Conservation (phyloP, 2,329 filamentous ascomycete species). For the Colletotrichum agaves region DNA sequence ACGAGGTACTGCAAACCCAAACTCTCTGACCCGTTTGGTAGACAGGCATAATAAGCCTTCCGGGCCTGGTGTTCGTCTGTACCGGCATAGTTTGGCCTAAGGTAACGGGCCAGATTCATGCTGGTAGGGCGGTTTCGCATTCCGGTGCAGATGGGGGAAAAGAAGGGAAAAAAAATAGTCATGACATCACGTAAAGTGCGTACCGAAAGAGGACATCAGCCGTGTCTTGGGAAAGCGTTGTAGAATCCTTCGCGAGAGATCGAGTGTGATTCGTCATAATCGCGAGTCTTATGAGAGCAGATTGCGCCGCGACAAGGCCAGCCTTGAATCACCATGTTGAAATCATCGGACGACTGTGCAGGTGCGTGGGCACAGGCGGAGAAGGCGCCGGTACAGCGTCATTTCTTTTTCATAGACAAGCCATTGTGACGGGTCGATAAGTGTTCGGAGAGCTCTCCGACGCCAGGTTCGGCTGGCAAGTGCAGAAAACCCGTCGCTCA, state of each 20-base stretch:
- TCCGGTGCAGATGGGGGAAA: not conserved
- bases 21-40: constrained; percentile 17
- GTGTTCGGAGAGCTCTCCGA: constrained; percentile 16
- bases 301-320: not conserved
- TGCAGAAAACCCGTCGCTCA: constrained; percentile 9
- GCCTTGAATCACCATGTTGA: not conserved
- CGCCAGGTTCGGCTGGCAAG: constrained; percentile 1
- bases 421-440: constrained; percentile 26
- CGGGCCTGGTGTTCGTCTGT: constrained; percentile 29
- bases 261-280: constrained; percentile 1
- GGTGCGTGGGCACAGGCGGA: not conserved
- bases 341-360: constrained; percentile 22
- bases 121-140: not conserved
- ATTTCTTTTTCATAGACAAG: not conserved
- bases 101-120: not conserved
- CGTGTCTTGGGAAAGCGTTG: constrained; percentile 1
- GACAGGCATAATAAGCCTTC: constrained; percentile 10
- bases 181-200: constrained; percentile 11
- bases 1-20: constrained; percentile 10
- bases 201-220: not conserved
- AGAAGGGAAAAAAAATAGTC: no score
- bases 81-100: constrained; percentile 1
- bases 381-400: not conserved
- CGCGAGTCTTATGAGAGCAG: not conserved
- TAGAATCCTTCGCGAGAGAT: not conserved